Conservation (phyloP, 2,329 filamentous ascomycete genomes). For the Tolypocladium cylindrosporum region DNA sequence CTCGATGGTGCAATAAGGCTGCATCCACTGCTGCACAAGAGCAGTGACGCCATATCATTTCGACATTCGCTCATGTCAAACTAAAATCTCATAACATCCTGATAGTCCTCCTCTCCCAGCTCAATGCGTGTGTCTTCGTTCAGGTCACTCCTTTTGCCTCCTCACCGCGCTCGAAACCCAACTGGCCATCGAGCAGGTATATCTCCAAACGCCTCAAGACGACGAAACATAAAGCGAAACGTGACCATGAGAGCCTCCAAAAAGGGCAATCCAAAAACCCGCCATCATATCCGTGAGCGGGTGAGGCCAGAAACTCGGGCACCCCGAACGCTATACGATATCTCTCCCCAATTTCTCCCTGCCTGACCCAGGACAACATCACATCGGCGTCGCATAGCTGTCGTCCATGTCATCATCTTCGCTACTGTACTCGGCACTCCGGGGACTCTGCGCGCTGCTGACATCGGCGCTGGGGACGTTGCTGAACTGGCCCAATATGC, state of each 20-base stretch:
- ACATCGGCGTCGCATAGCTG: conserved; percentile 13
- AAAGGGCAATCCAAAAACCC: not conserved
- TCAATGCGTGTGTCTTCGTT: not conserved
- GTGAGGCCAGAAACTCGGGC: not conserved
- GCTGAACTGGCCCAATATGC: conserved; percentile 30
- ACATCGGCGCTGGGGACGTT: conserved; percentile 36
- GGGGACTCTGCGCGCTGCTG: conserved; percentile 42
- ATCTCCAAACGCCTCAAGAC: not conserved
- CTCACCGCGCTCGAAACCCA: not conserved
- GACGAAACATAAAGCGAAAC: not conserved
- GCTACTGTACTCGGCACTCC: conserved; percentile 37
- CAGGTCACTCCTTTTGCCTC: not conserved
- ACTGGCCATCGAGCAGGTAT: not conserved
- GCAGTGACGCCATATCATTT: conserved; percentile 5
- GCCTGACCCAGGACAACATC: not conserved
- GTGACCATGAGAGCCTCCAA: not conserved
- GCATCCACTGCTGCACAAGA: not conserved
- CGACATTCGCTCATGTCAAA: conserved; percentile 12
- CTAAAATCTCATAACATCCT: conserved; percentile 8
- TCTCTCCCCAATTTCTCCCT: not conserved
- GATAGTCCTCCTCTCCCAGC: not conserved
- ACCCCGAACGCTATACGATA: not conserved
- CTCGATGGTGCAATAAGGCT: not conserved
- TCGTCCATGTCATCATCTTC: conserved; percentile 42
- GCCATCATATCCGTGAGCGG: not conserved